A percentile compares a stretch with the other conserved stretches of the same genome.
phyloP scores from a whole-genome alignment of 306 rosid genomes.

The Castanea crenata region DNA sequence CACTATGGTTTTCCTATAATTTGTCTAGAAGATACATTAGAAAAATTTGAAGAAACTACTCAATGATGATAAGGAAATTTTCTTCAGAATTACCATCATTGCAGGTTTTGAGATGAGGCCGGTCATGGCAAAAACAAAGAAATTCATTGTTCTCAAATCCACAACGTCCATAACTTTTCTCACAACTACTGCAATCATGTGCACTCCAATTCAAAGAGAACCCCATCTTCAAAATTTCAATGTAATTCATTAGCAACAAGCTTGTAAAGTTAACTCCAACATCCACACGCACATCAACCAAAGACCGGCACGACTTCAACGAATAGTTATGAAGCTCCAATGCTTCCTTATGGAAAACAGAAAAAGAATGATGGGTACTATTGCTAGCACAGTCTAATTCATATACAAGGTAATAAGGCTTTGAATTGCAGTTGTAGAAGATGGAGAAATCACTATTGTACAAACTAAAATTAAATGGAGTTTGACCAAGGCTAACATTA shows the following conservation, averaged over 20 bases:
- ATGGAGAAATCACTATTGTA: slow-evolving; percentile 42
- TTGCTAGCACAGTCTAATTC: slow-evolving; percentile 45
- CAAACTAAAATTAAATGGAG: slow-evolving; percentile 40
- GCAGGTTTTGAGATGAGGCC: slow-evolving; percentile 43
- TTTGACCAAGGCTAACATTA: slow-evolving; percentile 45
- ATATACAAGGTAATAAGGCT: slow-evolving; percentile 37
- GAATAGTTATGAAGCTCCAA: slow-evolving; percentile 34
- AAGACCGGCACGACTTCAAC: slow-evolving; percentile 37
- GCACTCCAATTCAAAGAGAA: slow-evolving; percentile 58
- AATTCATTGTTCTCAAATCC: slow-evolving; percentile 41
- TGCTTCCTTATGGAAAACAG: slow-evolving; percentile 45
- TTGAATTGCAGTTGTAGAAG: slow-evolving; percentile 51
- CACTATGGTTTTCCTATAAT: neutral
- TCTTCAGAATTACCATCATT: slow-evolving; percentile 41
- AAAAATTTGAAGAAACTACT: neutral
- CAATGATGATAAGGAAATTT: neutral
- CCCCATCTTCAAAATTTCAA: slow-evolving; percentile 61
- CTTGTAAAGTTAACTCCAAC: slow-evolving; percentile 3
- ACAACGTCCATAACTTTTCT: slow-evolving; percentile 60
- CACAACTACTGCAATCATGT: slow-evolving; percentile 48
- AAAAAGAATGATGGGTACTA: slow-evolving; percentile 47
- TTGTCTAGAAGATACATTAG: neutral
- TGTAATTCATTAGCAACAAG: slow-evolving; percentile 41
- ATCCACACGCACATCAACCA: slow-evolving; percentile 38
- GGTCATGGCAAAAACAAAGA: slow-evolving; percentile 54